These are phyloP conservation scores for Funneliformis geosporum DNA, from an alignment of 192 early-diverging fungal genomes.

Conservation along the genomic window DNA sequence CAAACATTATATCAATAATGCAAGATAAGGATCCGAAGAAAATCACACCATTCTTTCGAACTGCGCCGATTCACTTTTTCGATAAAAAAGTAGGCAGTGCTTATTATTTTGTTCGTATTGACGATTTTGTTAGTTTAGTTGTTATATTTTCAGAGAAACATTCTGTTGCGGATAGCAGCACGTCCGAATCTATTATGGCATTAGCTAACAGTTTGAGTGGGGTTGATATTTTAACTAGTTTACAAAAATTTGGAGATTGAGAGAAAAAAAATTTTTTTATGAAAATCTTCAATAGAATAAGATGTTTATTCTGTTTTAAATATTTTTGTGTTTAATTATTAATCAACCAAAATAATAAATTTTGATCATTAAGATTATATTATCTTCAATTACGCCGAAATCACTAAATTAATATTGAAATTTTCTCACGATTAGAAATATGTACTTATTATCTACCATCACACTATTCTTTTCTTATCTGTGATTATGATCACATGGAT, in stretches of 20 bases:
- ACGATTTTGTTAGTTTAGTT: slow-evolving; percentile 41
- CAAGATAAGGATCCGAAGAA: slow-evolving; percentile 35
- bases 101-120: slow-evolving; percentile 48
- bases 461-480: too few species aligned
- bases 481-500: too few species aligned
- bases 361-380: too few species aligned
- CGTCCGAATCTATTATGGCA: slow-evolving; percentile 39
- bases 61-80: slow-evolving; percentile 40
- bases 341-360: too few species aligned
- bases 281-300: too few species aligned
- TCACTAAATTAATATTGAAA: too few species aligned
- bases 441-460: too few species aligned
- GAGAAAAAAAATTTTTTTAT: too few species aligned
- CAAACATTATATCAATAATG: slow-evolving; percentile 49
- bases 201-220: slow-evolving; percentile 23
- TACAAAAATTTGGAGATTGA: neutral
- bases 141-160: slow-evolving; percentile 45
- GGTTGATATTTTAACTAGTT: slow-evolving; percentile 2
- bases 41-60: slow-evolving; percentile 30
- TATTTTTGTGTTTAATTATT: too few species aligned
- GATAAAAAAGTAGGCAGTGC: slow-evolving; percentile 42
- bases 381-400: too few species aligned
- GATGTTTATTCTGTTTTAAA: too few species aligned
- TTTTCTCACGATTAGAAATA: too few species aligned
- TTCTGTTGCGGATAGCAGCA: slow-evolving; percentile 30